Base-by-base conservation (phyloP, 352 stramenopile genomes). In the Pythium phragmitis region DNA sequence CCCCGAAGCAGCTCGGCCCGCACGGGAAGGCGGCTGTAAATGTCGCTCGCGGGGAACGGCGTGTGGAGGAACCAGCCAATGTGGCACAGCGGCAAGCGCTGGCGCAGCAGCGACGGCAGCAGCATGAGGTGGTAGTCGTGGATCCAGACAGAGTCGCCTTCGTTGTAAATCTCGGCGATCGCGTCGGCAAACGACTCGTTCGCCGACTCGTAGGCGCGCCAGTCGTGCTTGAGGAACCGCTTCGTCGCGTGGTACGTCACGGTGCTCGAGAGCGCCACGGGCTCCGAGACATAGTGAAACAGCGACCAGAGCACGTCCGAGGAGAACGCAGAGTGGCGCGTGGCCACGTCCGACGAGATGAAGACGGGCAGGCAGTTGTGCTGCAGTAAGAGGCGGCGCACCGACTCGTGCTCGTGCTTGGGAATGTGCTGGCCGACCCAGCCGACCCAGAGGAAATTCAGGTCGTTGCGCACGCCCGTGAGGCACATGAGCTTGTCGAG, bases 61-160 rank as follows among this genome's bases (percentile, higher is more conserved):
- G 86, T 96, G 65, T 97, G 89, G 39, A 97, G 63, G 63, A 96
- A 97, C 85, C 85, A 97, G 1, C 83, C 89, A 67, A 96, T 94
- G 36, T 87, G 70, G 57, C 78, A 88, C 8, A 71, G 59, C 42
- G 86, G 82, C 26, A 94, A 79, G 4, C 86, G 84, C 63, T 91
- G 77, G 36, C 88, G 80, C 28, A 97, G 68, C 62, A 96, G 72
- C 58, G 80, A 89, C n/a, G 89, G 89, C 17, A 97, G 68, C 55
- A 92, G 64, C 88, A 97, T 96, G 28, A 97, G 68, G 58, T 97
- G 89, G 68, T 96, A 96, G 76, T 97, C 89, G 69, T 96, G 88
- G 17, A 96, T 80, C 88, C 88, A 96, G 8, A 97, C 83, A 21
- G 82, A 76, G 68, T 96, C 88, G 70, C 86, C 88, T 77, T 94